Evolutionary conservation across 345 rosid genomes (phyloP), one percentile per base, ranked within the genome.

Genomic region (Passiflora organensis): DNA sequence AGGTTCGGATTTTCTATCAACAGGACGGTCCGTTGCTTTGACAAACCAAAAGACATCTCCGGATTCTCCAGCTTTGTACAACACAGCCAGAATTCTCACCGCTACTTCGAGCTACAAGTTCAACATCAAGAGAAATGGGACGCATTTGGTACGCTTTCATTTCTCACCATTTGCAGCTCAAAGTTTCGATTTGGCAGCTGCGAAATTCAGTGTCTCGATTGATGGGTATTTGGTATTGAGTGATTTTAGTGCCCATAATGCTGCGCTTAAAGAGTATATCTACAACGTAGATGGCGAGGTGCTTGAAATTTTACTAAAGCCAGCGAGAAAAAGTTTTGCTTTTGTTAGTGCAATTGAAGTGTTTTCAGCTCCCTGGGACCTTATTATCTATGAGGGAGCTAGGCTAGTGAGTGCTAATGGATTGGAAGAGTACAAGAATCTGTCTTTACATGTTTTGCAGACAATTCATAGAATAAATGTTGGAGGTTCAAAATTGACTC

Each of bases 91-190:
- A 32, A 79, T 83, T 72, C 83, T 86, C 83, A 72, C 79, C 16
- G 3, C 43, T 6, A 44, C 68, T 20, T 80, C 74, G 1, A 65
- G 66, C 11, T 91, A 84, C 57, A 76, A 52, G 75, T 63, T 91
- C 70, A 44, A 13, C 53, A 51, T 81, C 76, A 67, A 67, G 54
- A 69, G 17, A 43, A 81, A 78, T 4, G 77, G 81, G 48, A 71
- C 80, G 59, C 94, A 82, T 69, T 79, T 91, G 72, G 82, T 91
- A 77, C 96, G 99, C 62, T 76, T 88, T 59, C 99, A 91, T 74
- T 88, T 91, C 82, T 80, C 86, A 13, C 96, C 99, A 0, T 91
- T 91, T 68, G 49, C 32, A 60, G 78, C 80, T 66, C 77, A 53
- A 11, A 50, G 14, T 5, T 84, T 73, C 22, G 52, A 82, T 71